phyloP scores from a whole-genome alignment of 1,284 basidiomycete genomes.

The Thelephora terrestris region DNA sequence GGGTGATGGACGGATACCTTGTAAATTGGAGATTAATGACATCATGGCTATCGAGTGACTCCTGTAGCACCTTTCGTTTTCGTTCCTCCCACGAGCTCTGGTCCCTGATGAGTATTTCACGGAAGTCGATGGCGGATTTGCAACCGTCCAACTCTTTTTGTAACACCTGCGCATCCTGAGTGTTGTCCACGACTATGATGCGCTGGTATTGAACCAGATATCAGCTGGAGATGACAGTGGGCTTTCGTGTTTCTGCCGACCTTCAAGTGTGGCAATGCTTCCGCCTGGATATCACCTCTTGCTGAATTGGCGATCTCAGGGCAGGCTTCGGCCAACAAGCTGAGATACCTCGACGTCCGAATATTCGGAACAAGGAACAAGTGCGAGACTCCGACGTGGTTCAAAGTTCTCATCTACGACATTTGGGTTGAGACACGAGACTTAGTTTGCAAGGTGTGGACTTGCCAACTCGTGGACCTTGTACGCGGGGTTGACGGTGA shows the following conservation, averaged over 20 bases:
- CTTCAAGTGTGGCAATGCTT: constrained; percentile 46
- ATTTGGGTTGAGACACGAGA: not conserved
- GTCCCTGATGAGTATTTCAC: constrained; percentile 54
- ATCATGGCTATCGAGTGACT: constrained; percentile 46
- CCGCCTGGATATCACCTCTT: constrained; percentile 51
- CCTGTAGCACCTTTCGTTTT: constrained; percentile 30
- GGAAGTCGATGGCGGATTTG: constrained; percentile 52
- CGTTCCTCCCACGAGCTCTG: constrained; percentile 35
- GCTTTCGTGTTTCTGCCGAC: not conserved
- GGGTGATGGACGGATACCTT: constrained; percentile 30
- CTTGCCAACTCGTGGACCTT: constrained; percentile 59
- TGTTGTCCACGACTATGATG: constrained; percentile 62
- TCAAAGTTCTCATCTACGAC: constrained; percentile 47
- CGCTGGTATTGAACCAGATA: constrained; percentile 25
- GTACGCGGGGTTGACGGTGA: constrained; percentile 79
- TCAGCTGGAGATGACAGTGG: not conserved
- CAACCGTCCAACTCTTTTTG: constrained; percentile 33
- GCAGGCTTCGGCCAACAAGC: constrained; percentile 46
- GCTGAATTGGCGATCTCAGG: constrained; percentile 42
- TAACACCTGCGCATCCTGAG: constrained; percentile 26
- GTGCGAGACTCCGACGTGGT: constrained; percentile 57
- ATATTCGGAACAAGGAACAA: constrained; percentile 68
- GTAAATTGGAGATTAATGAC: constrained; percentile 79
- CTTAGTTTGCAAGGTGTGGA: constrained; percentile 5
- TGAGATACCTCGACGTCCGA: constrained; percentile 52